Conservation (phyloP, 2,329 filamentous ascomycete species). For the Onygenales sp. region DNA sequence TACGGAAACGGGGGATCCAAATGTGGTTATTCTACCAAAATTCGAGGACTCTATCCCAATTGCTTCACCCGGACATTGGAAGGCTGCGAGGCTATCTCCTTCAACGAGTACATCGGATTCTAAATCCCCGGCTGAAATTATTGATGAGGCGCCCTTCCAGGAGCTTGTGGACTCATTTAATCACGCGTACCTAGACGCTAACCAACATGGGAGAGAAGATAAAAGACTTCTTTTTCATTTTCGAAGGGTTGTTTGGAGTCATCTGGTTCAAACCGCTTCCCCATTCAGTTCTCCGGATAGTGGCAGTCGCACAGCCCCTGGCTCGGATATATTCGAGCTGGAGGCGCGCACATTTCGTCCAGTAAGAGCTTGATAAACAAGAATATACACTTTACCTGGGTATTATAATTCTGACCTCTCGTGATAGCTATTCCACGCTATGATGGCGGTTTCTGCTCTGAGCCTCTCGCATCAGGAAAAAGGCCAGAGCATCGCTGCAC, state of each 20-base stretch:
- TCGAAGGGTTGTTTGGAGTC: conserved; percentile 31
- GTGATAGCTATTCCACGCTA: conserved; percentile 45
- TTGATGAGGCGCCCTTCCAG: conserved; percentile 16
- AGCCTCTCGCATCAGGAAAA: conserved; percentile 40
- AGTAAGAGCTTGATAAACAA: conserved; percentile 27
- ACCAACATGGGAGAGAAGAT: conserved; percentile 21
- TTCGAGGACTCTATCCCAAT: conserved; percentile 37
- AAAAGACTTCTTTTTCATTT: conserved; percentile 30
- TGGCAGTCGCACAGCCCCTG: conserved; percentile 19
- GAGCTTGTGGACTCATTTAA: conserved; percentile 12
- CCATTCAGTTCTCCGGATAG: conserved; percentile 13
- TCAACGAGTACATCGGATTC: conserved; percentile 23
- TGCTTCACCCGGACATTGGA: conserved; percentile 21
- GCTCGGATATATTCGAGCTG: conserved; percentile 35
- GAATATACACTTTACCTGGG: not conserved
- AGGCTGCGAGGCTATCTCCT: conserved; percentile 23
- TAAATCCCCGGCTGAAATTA: conserved; percentile 17
- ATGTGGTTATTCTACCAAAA: conserved; percentile 40
- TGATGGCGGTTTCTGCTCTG: conserved; percentile 49
- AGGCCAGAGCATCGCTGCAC: conserved; percentile 38
- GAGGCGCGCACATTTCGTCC: conserved; percentile 43
- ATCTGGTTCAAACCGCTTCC: conserved; percentile 25
- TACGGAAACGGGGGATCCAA: conserved; percentile 30
- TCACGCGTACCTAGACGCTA: conserved; percentile 11
- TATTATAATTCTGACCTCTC: not conserved